Base-by-base conservation (phyloP, 2,329 filamentous ascomycete genomes). In the Plenodomus lindquistii region DNA sequence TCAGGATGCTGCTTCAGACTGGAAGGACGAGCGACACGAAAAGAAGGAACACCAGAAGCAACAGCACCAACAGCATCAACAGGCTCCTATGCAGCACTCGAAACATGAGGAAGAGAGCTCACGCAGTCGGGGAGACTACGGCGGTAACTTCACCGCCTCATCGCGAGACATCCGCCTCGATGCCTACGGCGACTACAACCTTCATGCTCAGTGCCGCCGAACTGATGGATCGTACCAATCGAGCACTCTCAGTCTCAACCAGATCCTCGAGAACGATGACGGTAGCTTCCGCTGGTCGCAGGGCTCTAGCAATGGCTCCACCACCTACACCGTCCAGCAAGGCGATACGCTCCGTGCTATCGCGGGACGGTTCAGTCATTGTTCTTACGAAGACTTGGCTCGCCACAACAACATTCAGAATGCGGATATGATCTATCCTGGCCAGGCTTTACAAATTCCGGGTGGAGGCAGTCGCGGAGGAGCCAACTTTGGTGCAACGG, bases 281-380 rank as follows among this genome's bases (percentile, higher is more conserved):
- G 63, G 62, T 17, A 60, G 55, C 39, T 65, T 65, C 47, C 59
- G 54, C 40, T 66, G 62, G 63, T 57, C 62, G 5, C 38, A 47
- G 5, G 59, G 57, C 4, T 50, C 50, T 22, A 49, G 44, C 44
- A 49, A 48, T 42, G 44, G 53, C 42, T 45, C 48, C 0, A 53
- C 48, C n/a, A 48, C 55, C 6, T 57, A 62, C 34, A 63, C 56
- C 1, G 63, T 66, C 4, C 63, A 66, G 42, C 53, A 48, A 31
- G 63, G 63, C 37, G 63, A 66, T 17, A 65, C 63, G 11, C 52
- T 66, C 2, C 63, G 62, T 9, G 56, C 62, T 40, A 65, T 66
- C 34, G 63, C 63, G 0, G 45, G 40, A 2, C 52, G 63, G 13
- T 59, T 57, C 48, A 52, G 40, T 7, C 55, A 65, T 42, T 66